Base-by-base conservation (phyloP, 768 basidiomycete genomes). In the Leccinum fibrillosum region DNA sequence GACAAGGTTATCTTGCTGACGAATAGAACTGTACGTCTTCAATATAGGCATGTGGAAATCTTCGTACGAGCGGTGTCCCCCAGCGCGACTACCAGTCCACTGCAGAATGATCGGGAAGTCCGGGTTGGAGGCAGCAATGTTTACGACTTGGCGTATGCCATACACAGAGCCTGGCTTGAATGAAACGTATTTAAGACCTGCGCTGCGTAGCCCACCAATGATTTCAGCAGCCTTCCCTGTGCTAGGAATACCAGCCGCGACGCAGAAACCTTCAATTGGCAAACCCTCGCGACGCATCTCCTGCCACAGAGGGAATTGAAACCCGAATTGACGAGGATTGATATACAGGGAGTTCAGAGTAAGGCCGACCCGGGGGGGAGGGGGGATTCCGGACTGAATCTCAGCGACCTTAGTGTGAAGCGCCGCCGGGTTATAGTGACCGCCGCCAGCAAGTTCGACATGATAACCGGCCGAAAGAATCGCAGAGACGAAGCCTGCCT, bases 131-230 rank as follows among this genome's bases (percentile, higher is more conserved):
- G 89, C 83, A 26, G 96, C 97, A 63, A 98, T 98, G 78, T 88
- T 95, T 74, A 98, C 80, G 60, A 98, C 97, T 74, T 98, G 96
- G 45, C 94, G 88, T 65, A 99, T 96, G 53, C 97, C 97, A 62
- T 98, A 96, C 55, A 98, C 88, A 12, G 94, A 97, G 59, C 96
- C 96, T 21, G 97, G 97, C 79, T 99, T 99, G 86, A 98, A 97
- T 0, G 94, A 83, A 62, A 99, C 86, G 70, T 99, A 96, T 75
- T 90, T 92, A 74, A 98, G 95, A 23, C 96, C 96, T 52, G 91
- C 89, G 32, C 72, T 75, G 65, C 82, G 83, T 50, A 99, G 77
- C 3, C 87, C 92, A 13, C 80, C 84, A 63, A 98, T 97, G 75
- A 99, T 98, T 75, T 98, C 96, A 49, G 88, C 88, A 2, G 96